Conservation (phyloP, 495 filamentous ascomycete species). For the Penicillium canescens region DNA sequence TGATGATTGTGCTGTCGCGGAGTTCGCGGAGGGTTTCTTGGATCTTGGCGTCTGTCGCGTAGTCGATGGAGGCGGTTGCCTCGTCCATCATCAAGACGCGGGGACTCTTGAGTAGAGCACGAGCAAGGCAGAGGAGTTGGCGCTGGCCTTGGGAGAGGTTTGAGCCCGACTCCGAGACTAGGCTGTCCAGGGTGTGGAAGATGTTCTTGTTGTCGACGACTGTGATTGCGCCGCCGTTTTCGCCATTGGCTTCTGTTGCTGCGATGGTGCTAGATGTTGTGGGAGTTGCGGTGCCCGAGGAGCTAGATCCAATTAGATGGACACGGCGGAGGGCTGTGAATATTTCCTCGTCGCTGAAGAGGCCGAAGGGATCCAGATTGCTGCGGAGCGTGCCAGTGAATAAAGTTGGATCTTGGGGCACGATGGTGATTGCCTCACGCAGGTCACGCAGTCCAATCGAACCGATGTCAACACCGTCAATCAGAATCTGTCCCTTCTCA, state of each 20-base stretch:
- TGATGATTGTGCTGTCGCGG: slow-evolving; percentile 85
- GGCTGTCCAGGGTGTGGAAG: slow-evolving; percentile 83
- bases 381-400: slow-evolving; percentile 94
- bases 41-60: slow-evolving; percentile 92
- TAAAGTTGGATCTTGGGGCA: slow-evolving; percentile 96
- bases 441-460: slow-evolving; percentile 88
- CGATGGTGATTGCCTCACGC: slow-evolving; percentile 92
- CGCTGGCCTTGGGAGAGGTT: slow-evolving; percentile 97
- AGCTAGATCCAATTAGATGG: slow-evolving; percentile 73
- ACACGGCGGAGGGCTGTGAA: slow-evolving; percentile 88
- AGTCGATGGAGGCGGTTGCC: slow-evolving; percentile 97
- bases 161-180: slow-evolving; percentile 87
- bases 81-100: slow-evolving; percentile 98
- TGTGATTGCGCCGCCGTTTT: slow-evolving; percentile 33
- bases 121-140: slow-evolving; percentile 92
- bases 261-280: slow-evolving; percentile 38
- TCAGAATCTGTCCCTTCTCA: slow-evolving; percentile 82
- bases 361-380: slow-evolving; percentile 91
- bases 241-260: slow-evolving; percentile 39
- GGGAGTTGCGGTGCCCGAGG: slow-evolving; percentile 45
- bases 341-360: slow-evolving; percentile 91
- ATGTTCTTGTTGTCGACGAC: slow-evolving; percentile 81
- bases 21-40: slow-evolving; percentile 92
- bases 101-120: slow-evolving; percentile 88
- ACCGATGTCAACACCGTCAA: slow-evolving; percentile 88